A percentile compares a stretch with the other conserved stretches of the same genome.
Evolutionary conservation across 2,329 filamentous ascomycete genomes (phyloP).

Genomic region (Aspergillus pseudotamarii): DNA sequence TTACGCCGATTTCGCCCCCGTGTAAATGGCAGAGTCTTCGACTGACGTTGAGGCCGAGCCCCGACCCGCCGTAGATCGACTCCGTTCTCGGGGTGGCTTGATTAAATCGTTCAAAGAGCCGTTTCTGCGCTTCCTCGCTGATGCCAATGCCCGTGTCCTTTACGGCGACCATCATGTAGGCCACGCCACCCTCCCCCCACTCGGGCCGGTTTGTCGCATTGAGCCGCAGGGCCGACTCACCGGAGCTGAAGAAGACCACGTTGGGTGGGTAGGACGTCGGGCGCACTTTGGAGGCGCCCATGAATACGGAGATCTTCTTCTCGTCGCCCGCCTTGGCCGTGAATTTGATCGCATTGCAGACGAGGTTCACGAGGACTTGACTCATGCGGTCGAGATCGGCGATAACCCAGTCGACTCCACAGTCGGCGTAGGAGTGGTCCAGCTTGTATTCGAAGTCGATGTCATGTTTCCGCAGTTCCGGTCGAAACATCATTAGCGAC

Average conservation of each 20-base stretch:
- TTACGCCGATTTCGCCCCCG: conserved; percentile 76
- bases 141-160: conserved; percentile 77
- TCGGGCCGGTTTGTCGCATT: conserved; percentile 47
- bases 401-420: conserved; percentile 65
- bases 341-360: conserved; percentile 82
- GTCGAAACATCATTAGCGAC: conserved; percentile 76
- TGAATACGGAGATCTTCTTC: conserved; percentile 52
- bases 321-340: conserved; percentile 57
- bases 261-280: conserved; percentile 48
- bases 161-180: conserved; percentile 73
- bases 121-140: conserved; percentile 69
- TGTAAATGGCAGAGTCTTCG: conserved; percentile 78
- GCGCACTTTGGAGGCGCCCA: conserved; percentile 52
- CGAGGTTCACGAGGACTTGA: conserved; percentile 78
- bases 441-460: conserved; percentile 68
- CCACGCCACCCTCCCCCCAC: conserved; percentile 60
- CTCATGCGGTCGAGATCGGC: conserved; percentile 74
- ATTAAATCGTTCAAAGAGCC: conserved; percentile 76
- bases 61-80: conserved; percentile 77
- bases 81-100: conserved; percentile 77
- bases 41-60: conserved; percentile 78
- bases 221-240: conserved; percentile 21
- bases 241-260: conserved; percentile 34
- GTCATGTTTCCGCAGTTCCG: conserved; percentile 69
- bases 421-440: conserved; percentile 61